These are phyloP conservation scores for Salix suchowensis DNA, from an alignment of 345 rosid species.

Conservation along the genomic window DNA sequence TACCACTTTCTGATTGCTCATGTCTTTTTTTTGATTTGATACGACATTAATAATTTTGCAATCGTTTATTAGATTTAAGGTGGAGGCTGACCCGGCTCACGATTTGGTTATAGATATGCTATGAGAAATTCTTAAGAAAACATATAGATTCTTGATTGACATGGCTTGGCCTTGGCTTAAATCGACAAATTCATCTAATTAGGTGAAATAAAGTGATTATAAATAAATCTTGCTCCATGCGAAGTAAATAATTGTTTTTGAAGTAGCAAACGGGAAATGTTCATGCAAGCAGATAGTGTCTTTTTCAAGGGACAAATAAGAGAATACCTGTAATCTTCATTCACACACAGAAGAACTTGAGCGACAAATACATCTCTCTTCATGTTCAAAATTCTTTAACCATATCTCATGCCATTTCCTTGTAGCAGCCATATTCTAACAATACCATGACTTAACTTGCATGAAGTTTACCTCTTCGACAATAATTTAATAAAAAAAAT, in stretches of 20 bases:
- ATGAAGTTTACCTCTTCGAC: not conserved
- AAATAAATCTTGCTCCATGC: not conserved
- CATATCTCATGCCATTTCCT: not conserved
- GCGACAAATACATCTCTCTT: too few relatives aligned
- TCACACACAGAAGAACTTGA: not conserved
- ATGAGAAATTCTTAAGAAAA: too few relatives aligned
- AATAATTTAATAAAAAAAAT: not conserved
- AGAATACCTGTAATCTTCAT: not conserved
- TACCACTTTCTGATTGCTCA: too few relatives aligned
- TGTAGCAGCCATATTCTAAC: not conserved
- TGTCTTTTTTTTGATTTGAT: too few relatives aligned
- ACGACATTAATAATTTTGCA: too few relatives aligned
- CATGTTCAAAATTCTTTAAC: not conserved
- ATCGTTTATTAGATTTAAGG: too few relatives aligned
- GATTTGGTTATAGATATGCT: too few relatives aligned
- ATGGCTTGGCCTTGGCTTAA: too few relatives aligned
- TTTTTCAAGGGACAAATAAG: not conserved
- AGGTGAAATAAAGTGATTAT: not conserved
- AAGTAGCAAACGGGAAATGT: not conserved
- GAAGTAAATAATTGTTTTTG: not conserved
- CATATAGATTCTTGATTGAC: too few relatives aligned
- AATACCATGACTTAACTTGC: not conserved
- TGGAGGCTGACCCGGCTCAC: too few relatives aligned
- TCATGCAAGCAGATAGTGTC: not conserved
- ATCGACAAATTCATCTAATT: too few relatives aligned